Evolutionary conservation across 192 early-diverging fungal species (phyloP), one percentile per base, ranked within the genome.

Genomic region (Mycoemilia scoparia): DNA sequence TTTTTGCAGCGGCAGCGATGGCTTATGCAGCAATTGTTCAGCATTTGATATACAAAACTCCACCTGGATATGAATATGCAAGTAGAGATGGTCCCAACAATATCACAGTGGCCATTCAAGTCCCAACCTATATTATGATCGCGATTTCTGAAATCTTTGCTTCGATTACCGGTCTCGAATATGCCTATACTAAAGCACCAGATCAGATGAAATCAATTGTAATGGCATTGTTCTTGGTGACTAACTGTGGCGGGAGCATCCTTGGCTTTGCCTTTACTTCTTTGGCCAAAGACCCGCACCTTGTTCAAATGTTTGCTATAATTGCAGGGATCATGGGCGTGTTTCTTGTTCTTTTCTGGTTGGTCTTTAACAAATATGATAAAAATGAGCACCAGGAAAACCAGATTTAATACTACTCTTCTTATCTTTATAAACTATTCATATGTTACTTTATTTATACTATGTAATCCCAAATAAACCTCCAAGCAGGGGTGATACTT

Each of bases 81-180:
- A 57, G 40, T 9, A 46, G 50, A 19, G 47, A 36, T 22, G 65
- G 46, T 24, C 43, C 64, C 49, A 74, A 74, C 49, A 13, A 70
- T 22, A 54, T 75, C 16, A 60, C 58, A 2, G 70, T 70, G 2
- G 66, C 44, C 8, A 32, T 70, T 3, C 73, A 75, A 37, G 50
- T 70, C 13, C 73, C 73, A 10, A 52, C 48, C 9, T 75, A 75
- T 38, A 25, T 67, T 3, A 43, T 75, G 6, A 50, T 75, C 15
- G 70, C 70, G 2, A 53, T 70, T 10, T 47, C 65, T 3, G 68
- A 76, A 53, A 66, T 73, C 32, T 67, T 76, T 40, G 69, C 71
- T 7, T 71, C 66, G 14, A 63, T 73, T 25, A 73, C 73, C 3
- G 69, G 68, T n/a, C 64, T 76, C 34, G 73, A 76, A 54, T 76